Evolutionary conservation across 2,329 filamentous ascomycete genomes (phyloP).

Genomic region (Juglanconis oblonga): DNA sequence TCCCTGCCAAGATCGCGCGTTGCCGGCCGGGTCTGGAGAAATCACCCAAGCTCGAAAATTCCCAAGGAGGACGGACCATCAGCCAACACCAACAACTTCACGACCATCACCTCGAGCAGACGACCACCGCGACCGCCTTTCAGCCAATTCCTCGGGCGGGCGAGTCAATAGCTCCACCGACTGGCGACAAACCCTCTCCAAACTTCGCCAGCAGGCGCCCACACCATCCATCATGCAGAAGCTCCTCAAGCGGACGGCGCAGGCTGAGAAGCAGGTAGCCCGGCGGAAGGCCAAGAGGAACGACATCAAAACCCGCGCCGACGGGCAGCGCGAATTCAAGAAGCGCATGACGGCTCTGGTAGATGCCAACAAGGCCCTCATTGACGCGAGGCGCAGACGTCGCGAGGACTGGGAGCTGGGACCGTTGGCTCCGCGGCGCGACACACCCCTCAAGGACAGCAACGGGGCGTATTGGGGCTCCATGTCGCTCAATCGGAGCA

Average conservation of each 20-base stretch:
- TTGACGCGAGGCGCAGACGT: constrained; percentile 32
- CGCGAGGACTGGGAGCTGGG: constrained; percentile 78
- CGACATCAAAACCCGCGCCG: constrained; percentile 25
- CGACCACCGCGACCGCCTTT: not conserved
- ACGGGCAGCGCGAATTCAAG: constrained; percentile 30
- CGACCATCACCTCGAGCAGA: not conserved
- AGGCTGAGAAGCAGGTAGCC: constrained; percentile 63
- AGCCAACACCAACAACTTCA: not conserved
- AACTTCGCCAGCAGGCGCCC: not conserved
- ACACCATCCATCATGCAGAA: constrained; percentile 59
- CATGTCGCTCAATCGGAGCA: constrained; percentile 20
- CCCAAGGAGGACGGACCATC: constrained; percentile 2
- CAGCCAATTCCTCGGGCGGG: not conserved
- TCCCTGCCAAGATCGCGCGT: no score
- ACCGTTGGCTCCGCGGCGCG: constrained; percentile 71
- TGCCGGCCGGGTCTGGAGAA: not conserved
- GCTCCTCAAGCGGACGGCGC: constrained; percentile 62
- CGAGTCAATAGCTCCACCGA: not conserved
- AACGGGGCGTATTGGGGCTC: constrained; percentile 54
- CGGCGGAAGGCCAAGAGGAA: constrained; percentile 37
- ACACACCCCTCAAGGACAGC: constrained; percentile 57
- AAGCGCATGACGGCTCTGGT: constrained; percentile 4
- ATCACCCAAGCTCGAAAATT: constrained; percentile 19
- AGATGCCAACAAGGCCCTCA: constrained; percentile 2
- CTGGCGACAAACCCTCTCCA: not conserved